Evolutionary conservation across 2,329 filamentous ascomycete species (phyloP).

Genomic region (Fusarium sp.): DNA sequence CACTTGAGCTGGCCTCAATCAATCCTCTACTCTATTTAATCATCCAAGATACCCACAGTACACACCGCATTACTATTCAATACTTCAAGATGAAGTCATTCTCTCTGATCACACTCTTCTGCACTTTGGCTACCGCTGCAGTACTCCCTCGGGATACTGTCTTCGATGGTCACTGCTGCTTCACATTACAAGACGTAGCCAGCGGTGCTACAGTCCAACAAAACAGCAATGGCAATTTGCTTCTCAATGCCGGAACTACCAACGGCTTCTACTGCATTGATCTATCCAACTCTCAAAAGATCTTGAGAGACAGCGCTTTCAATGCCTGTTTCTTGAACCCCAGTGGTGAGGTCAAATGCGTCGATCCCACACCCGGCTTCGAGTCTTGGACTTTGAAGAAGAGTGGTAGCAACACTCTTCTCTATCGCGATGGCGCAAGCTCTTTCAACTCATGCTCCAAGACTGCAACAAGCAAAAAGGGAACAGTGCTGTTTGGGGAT

Average conservation of each 20-base stretch:
- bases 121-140: constrained; percentile 34
- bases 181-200: constrained; percentile 46
- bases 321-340: constrained; percentile 50
- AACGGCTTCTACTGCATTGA: constrained; percentile 50
- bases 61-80: background rate
- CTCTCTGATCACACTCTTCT: constrained; percentile 36
- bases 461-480: constrained; percentile 27
- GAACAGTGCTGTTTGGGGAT: constrained; percentile 42
- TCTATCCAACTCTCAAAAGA: constrained; percentile 35
- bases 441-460: constrained; percentile 45
- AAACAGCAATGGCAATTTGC: constrained; percentile 44
- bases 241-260: constrained; percentile 40
- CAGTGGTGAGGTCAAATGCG: constrained; percentile 46
- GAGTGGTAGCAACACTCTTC: constrained; percentile 33
- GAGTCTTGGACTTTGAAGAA: constrained; percentile 46
- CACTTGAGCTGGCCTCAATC: constrained; percentile 26
- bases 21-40: constrained; percentile 1
- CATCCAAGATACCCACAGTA: background rate
- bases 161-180: constrained; percentile 47
- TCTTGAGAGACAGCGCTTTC: constrained; percentile 46
- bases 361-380: constrained; percentile 48
- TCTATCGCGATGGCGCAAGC: constrained; percentile 42
- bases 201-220: constrained; percentile 45
- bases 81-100: constrained; percentile 36
- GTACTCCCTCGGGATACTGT: constrained; percentile 41